Conservation (phyloP, 2,329 filamentous ascomycete genomes). For the Fusarium chuoi region DNA sequence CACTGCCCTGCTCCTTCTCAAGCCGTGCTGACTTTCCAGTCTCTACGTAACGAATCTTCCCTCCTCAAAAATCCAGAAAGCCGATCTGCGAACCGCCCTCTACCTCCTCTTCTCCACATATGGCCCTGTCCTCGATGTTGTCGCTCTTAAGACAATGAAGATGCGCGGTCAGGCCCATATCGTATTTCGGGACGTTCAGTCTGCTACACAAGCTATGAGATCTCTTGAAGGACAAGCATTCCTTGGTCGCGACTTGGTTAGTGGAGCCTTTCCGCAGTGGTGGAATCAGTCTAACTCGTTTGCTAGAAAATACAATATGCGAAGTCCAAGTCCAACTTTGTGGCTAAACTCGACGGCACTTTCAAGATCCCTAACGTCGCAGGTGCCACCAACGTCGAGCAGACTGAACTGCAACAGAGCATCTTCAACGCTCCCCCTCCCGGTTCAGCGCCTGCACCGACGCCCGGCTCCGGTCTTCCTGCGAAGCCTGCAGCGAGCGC, state of each 20-base stretch:
- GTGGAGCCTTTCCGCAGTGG: conserved; percentile 47
- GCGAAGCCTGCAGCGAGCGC: conserved; percentile 60
- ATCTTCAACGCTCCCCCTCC: conserved; percentile 78
- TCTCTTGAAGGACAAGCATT: conserved; percentile 87
- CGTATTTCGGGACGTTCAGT: conserved; percentile 87
- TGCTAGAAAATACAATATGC: conserved; percentile 89
- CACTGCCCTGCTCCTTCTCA: conserved; percentile 6
- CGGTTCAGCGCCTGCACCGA: conserved; percentile 58
- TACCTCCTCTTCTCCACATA: conserved; percentile 97
- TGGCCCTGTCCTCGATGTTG: conserved; percentile 90
- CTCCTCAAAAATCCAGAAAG: conserved; percentile 89
- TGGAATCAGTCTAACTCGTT: conserved; percentile 6
- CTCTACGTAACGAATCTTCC: conserved; percentile 89
- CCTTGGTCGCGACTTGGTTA: conserved; percentile 84
- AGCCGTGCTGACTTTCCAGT: conserved; percentile 55
- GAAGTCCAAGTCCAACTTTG: conserved; percentile 86
- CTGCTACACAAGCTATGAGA: conserved; percentile 94
- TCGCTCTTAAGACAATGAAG: conserved; percentile 86
- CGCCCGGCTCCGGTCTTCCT: conserved; percentile 53
- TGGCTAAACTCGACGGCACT: conserved; percentile 91
- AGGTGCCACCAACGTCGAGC: conserved; percentile 65
- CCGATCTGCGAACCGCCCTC: conserved; percentile 84
- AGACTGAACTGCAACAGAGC: conserved; percentile 80
- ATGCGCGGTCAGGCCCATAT: conserved; percentile 98
- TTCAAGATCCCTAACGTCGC: conserved; percentile 75